Evolutionary conservation across 306 rosid genomes (phyloP), one percentile per base, ranked within the genome.

Genomic region (Pyrus bretschneideri): DNA sequence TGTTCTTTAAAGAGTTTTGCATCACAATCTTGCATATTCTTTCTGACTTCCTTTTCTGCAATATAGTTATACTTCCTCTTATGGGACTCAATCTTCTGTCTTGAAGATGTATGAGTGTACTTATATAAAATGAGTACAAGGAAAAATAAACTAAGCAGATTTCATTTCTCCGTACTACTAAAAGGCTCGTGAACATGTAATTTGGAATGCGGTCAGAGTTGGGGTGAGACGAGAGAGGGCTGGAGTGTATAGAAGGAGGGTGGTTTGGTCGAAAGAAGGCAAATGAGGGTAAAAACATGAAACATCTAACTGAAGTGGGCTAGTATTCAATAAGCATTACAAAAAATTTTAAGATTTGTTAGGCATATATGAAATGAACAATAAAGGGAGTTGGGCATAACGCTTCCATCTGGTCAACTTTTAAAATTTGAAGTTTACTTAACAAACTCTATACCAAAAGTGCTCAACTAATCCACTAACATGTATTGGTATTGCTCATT

Each of bases 1-100:
- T 59, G 54, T 73, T 73, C 55, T 44, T 11, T 60, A 11, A 40
- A 11, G 3, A 40, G 8, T 49, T 74, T 65, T 76, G 46, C 66
- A 51, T 66, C 7, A 30, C 67, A 64, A 19, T 30, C 54, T 79
- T 82, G 83, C 49, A 38, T 67, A 11, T 45, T 66, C 42, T 62
- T 69, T 74, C 2, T 15, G 17, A 21, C 40, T 70, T 64, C 59
- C 25, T 73, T 70, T 9, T n/a, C 55, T 21, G 17, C 18, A 35
- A 44, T 21, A 73, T 58, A 51, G 21, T 17, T 51, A 51, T 51
- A 15, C 55, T 51, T 51, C 18, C 21, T 51, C 21, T 5, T 51
- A 51, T 51, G 55, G 55, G 18, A 17, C 55, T 15, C 55, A 51
- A 49, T 17, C 55, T 49, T 49, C 55, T 49, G 64, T 6, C 9